phyloP scores from a whole-genome alignment of 192 early-diverging fungal genomes.

The Cladochytrium replicatum region DNA sequence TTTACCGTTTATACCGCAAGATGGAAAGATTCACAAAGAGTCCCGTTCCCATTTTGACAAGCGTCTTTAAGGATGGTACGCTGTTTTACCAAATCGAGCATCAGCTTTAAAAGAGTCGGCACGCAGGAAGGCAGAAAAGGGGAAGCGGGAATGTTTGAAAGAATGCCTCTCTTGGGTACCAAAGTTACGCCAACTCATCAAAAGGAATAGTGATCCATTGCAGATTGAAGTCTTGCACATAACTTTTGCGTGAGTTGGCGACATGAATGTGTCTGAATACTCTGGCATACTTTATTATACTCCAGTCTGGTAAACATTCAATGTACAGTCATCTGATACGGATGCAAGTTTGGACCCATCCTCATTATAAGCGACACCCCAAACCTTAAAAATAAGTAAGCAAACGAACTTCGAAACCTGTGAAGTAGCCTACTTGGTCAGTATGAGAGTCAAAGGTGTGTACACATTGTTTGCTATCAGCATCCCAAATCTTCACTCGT shows the following conservation, averaged over 20 bases:
- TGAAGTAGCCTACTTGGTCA: constrained; percentile 49
- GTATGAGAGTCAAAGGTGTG: constrained; percentile 69
- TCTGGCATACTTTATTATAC: no score
- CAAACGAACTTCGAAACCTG: not conserved
- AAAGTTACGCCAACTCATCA: no score
- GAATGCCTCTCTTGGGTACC: no score
- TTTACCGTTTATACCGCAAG: constrained; percentile 13
- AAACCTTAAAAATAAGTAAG: constrained; percentile 43
- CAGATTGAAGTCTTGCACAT: no score
- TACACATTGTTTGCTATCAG: constrained; percentile 55
- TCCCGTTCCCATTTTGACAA: constrained; percentile 2
- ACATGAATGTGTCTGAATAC: no score
- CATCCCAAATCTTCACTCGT: constrained; percentile 76
- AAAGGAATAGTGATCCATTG: no score
- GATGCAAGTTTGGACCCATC: constrained; percentile 62
- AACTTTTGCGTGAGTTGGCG: no score
- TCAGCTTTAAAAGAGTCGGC: not conserved
- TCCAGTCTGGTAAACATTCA: constrained; percentile 30
- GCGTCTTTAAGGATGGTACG: constrained; percentile 12
- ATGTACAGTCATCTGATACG: constrained; percentile 57
- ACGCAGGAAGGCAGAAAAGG: no score
- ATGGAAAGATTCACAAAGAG: constrained; percentile 15
- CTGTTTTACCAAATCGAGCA: constrained; percentile 18
- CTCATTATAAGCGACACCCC: constrained; percentile 72
- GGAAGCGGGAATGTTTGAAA: no score